phyloP scores from a whole-genome alignment of 2,329 filamentous ascomycete species.

The Paecilomyces niveus region DNA sequence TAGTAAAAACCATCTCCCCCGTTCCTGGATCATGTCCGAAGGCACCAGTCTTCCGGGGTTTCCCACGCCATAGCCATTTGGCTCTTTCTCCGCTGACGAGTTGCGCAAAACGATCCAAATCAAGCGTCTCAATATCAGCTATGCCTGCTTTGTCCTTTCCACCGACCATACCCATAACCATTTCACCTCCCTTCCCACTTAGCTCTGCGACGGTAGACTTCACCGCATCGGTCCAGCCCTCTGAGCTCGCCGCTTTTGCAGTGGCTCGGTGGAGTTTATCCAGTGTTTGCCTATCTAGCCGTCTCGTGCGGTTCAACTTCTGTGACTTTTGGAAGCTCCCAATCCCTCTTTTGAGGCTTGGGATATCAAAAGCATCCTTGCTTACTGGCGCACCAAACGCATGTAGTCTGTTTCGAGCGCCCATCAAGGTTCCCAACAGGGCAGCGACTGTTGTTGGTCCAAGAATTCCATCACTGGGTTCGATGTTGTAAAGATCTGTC shows the following conservation, averaged over 20 bases:
- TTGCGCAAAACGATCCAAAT: constrained; percentile 75
- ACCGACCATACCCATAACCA: constrained; percentile 90
- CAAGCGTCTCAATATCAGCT: constrained; percentile 83
- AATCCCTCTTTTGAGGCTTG: constrained; percentile 74
- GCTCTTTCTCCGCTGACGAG: constrained; percentile 72
- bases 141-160: constrained; percentile 82
- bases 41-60: constrained; percentile 58
- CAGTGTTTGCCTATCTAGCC: constrained; percentile 76
- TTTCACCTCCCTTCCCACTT: constrained; percentile 86
- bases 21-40: constrained; percentile 25
- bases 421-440: constrained; percentile 78
- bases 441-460: constrained; percentile 88
- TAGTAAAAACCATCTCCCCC: constrained; percentile 37
- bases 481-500: constrained; percentile 82
- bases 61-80: constrained; percentile 94
- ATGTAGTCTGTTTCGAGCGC: constrained; percentile 80
- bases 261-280: constrained; percentile 75
- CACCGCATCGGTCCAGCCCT: constrained; percentile 86
- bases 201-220: constrained; percentile 94
- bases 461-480: constrained; percentile 85
- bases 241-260: constrained; percentile 79
- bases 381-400: constrained; percentile 75
- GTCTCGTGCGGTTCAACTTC: constrained; percentile 68
- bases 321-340: constrained; percentile 83
- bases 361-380: constrained; percentile 88